These are phyloP conservation scores for Neurospora sp. DNA, from an alignment of 2,329 filamentous ascomycete species.

Conservation along the genomic window DNA sequence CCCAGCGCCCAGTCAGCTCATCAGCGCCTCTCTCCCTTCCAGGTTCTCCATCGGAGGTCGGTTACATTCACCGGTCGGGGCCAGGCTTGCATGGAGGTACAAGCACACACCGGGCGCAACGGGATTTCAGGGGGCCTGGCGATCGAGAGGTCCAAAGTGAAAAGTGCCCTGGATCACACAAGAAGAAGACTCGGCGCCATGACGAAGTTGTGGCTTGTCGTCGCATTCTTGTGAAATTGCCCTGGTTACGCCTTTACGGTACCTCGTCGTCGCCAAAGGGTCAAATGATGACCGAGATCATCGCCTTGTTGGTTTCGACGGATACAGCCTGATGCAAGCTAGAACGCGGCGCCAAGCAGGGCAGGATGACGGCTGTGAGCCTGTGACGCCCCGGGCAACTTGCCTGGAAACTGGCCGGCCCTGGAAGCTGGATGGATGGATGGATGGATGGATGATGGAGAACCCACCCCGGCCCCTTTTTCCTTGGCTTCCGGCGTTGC, in stretches of 20 bases:
- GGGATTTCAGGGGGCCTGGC: not conserved
- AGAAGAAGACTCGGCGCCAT: not conserved
- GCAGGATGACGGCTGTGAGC: not conserved
- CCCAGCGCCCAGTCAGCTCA: not conserved
- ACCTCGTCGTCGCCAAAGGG: not conserved
- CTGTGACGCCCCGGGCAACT: not conserved
- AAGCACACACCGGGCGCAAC: not conserved
- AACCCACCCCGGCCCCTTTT: not conserved
- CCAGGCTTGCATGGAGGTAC: not conserved
- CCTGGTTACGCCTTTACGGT: not conserved
- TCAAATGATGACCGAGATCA: not conserved
- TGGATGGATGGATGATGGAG: not conserved
- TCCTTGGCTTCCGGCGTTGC: not conserved
- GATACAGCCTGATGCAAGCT: not conserved
- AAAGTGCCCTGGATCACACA: not conserved
- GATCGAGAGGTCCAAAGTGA: not conserved
- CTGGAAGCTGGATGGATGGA: not conserved
- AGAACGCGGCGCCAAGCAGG: not conserved
- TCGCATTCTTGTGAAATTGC: not conserved
- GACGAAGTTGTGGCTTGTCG: not conserved
- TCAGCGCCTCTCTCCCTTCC: not conserved
- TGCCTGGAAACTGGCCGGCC: not conserved
- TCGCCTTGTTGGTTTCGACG: not conserved
- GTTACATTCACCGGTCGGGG: not conserved
- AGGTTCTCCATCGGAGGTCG: not conserved